Evolutionary conservation across 495 filamentous ascomycete genomes (phyloP).

Genomic region (Collariella sp.): DNA sequence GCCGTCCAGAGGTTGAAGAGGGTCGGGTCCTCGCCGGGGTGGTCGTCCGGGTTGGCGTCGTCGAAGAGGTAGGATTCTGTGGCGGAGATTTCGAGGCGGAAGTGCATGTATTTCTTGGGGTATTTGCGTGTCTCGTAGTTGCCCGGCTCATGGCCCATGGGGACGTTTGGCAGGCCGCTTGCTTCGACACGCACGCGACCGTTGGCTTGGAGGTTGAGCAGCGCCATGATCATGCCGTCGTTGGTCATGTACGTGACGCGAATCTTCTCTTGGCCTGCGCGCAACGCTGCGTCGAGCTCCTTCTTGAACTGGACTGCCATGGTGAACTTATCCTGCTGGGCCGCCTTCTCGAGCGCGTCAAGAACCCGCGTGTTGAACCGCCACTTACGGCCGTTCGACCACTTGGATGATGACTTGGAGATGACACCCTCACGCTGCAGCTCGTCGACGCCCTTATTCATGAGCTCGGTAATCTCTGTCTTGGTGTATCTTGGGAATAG

Average conservation of each 20-base stretch:
- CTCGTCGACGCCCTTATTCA: slow-evolving; percentile 48
- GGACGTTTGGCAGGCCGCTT: slow-evolving; percentile 52
- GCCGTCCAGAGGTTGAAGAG: slow-evolving; percentile 35
- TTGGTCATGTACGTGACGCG: slow-evolving; percentile 39
- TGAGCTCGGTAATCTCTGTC: slow-evolving; percentile 34
- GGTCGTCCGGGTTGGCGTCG: slow-evolving; percentile 38
- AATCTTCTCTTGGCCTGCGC: slow-evolving; percentile 23
- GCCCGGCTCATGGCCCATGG: slow-evolving; percentile 65
- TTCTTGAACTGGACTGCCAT: slow-evolving; percentile 52
- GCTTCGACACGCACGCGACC: slow-evolving; percentile 50
- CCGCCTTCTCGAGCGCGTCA: slow-evolving; percentile 38
- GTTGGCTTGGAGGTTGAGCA: slow-evolving; percentile 58
- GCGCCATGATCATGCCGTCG: slow-evolving; percentile 61
- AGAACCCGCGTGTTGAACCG: slow-evolving; percentile 51
- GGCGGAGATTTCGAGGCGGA: slow-evolving; percentile 52
- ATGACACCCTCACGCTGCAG: slow-evolving; percentile 55
- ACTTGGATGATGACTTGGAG: slow-evolving; percentile 45
- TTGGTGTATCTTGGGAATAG: slow-evolving; percentile 24
- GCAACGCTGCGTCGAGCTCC: slow-evolving; percentile 48
- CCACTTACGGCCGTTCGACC: slow-evolving; percentile 48
- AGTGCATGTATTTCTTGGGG: slow-evolving; percentile 53
- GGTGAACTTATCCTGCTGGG: slow-evolving; percentile 38
- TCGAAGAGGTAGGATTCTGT: slow-evolving; percentile 53
- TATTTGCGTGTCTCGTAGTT: slow-evolving; percentile 63
- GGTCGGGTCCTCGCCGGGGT: slow-evolving; percentile 41